Percentiles rank a stretch among this genome's conserved stretches.
phyloP scores from a whole-genome alignment of 1,284 basidiomycete species.

The Ceratobasidium sp. region DNA sequence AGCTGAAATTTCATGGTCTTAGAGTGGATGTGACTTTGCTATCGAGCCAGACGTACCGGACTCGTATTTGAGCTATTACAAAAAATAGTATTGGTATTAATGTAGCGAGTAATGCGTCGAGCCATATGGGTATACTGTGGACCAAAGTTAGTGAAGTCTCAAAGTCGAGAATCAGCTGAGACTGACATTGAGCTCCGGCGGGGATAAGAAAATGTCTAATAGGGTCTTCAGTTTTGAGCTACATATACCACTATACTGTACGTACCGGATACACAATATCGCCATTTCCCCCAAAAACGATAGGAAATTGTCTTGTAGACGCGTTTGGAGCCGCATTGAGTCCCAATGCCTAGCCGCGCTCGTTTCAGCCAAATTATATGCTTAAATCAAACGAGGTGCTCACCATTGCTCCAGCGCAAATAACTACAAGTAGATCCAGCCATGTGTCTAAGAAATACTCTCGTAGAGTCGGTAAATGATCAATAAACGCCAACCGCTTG shows the following conservation, averaged over 20 bases:
- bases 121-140: constrained; percentile 44
- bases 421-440: constrained; percentile 31
- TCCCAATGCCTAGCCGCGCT: constrained; percentile 25
- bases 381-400: background rate
- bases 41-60: constrained; percentile 27
- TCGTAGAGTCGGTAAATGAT: constrained; percentile 36
- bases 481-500: constrained; percentile 40
- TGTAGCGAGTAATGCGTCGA: constrained; percentile 43
- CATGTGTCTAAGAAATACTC: constrained; percentile 43
- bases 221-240: background rate
- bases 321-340: constrained; percentile 30
- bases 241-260: background rate
- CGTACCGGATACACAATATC: constrained; percentile 43
- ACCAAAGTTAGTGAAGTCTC: background rate
- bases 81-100: constrained; percentile 44
- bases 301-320: constrained; percentile 41
- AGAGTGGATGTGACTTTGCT: background rate
- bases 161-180: too few relatives aligned
- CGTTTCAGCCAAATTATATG: background rate
- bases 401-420: constrained; percentile 34
- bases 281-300: constrained; percentile 26
- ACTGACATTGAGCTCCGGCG: constrained; percentile 43
- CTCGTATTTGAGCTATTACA: constrained; percentile 43
- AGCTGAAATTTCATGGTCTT: constrained; percentile 3
- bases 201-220: constrained; percentile 41